Evolutionary conservation across 2,329 filamentous ascomycete genomes (phyloP), one percentile per base, ranked within the genome.

Genomic region (Colletotrichum gigasporum): DNA sequence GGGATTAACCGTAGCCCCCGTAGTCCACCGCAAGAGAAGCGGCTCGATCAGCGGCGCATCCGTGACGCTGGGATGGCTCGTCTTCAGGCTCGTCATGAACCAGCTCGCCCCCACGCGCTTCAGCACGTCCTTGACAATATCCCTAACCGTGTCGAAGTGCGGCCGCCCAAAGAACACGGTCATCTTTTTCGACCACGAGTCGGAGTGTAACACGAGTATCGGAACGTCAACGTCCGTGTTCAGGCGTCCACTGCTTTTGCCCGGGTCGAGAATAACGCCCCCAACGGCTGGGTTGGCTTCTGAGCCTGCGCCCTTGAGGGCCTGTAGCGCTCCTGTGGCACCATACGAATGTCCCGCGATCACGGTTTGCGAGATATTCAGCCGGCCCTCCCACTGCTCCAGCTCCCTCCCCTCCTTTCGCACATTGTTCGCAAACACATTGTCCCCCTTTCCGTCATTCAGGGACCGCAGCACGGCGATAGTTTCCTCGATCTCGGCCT

Each of bases 1-100:
- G 1, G 84, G 84, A 56, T 87, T 77, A n/a, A 90, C 81, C 1
- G 79, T 84, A 0, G 88, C 85, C 0, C 87, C 87, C 0, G 88
- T 90, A 0, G 86, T 86, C 78, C 86, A 85, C 59, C 84, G 82
- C 44, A 91, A 78, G 26, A 91, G 76, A 52, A 83, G 75, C 0
- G 89, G 89, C 65, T 90, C 84, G 7, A 91, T 81, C 3, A 91
- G 78, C 0, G 89, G 88, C 14, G 89, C 89, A 70, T 91, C 89
- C 0, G 89, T 90, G 18, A 90, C 85, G 9, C 83, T 87, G 0
- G 89, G 87, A 69, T 91, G 89, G 0, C 87, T 77, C 0, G 85
- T 87, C 30, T 83, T 82, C 1, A 85, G 71, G 26, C 80, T 81
- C 1, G 85, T 87, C 69, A 86, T 72, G 73, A 87, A 87, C 85